phyloP scores from a whole-genome alignment of 1,284 basidiomycete species.

The Amylostereum chailletii region DNA sequence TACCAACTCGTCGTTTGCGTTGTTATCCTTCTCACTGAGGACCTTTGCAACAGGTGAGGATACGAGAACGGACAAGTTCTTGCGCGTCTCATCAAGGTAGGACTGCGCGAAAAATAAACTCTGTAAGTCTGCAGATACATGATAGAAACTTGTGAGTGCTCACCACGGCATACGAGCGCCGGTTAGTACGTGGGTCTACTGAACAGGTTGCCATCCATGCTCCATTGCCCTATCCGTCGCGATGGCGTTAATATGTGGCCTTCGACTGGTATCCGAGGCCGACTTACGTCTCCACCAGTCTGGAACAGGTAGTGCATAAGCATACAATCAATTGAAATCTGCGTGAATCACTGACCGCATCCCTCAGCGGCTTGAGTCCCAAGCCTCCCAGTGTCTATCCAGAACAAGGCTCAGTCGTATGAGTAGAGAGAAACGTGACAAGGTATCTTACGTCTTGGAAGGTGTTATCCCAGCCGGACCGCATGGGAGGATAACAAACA shows the following conservation, averaged over 20 bases:
- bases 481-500: background rate
- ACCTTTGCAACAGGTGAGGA: slow-evolving; percentile 14
- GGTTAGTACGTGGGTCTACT: background rate
- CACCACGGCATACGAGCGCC: background rate
- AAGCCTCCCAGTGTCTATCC: background rate
- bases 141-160: background rate
- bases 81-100: slow-evolving; percentile 4
- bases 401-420: background rate
- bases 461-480: background rate
- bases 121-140: slow-evolving; percentile 1
- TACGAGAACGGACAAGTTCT: slow-evolving; percentile 16
- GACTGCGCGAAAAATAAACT: slow-evolving; percentile 14
- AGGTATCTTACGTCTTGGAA: background rate
- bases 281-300: background rate
- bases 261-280: background rate
- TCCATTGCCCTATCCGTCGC: background rate
- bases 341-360: slow-evolving; percentile 1
- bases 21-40: slow-evolving; percentile 1
- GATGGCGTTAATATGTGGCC: background rate
- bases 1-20: background rate
- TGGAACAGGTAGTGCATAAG: background rate
- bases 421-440: background rate
- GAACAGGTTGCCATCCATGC: background rate
- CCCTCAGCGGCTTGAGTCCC: slow-evolving; percentile 4
- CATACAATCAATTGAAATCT: background rate